Conservation (phyloP, 148 eudicot species). For the Fagopyrum homotropicum region DNA sequence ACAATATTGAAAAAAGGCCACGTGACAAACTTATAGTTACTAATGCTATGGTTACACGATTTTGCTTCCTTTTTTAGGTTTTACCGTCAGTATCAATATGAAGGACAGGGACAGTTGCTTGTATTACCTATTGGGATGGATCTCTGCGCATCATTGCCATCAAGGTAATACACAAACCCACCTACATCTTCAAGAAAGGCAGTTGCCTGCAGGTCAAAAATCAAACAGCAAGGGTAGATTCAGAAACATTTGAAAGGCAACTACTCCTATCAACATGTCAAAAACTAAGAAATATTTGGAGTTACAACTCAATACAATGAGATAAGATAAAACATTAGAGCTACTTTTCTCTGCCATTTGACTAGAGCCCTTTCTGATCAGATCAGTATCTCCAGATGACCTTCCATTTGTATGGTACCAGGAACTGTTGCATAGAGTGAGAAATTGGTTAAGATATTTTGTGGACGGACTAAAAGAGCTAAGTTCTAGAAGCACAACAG, state of each 20-base stretch:
- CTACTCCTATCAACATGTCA: neutral
- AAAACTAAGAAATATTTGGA: constrained; percentile 4
- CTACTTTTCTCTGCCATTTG: constrained; percentile 20
- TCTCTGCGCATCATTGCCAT: constrained; percentile 73
- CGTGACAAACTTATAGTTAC: neutral
- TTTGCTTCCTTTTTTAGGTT: neutral
- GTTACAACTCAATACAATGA: constrained; percentile 39
- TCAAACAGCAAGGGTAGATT: constrained; percentile 5
- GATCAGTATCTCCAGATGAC: constrained; percentile 21
- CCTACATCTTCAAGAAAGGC: constrained; percentile 54
- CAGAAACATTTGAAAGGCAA: neutral
- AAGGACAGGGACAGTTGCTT: neutral
- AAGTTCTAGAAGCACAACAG: neutral
- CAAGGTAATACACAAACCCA: constrained; percentile 33
- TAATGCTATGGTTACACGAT: neutral
- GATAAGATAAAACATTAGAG: constrained; percentile 25
- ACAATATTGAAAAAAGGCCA: neutral
- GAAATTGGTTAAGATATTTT: constrained; percentile 18
- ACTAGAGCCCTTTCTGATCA: constrained; percentile 16
- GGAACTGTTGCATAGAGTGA: constrained; percentile 32
- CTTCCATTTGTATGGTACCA: constrained; percentile 29
- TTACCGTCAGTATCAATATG: neutral
- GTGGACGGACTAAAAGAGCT: neutral
- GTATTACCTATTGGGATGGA: constrained; percentile 55
- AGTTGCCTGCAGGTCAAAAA: constrained; percentile 49